Base-by-base conservation (phyloP, 2,329 filamentous ascomycete species). In the Chrysosporium keratinophilum region DNA sequence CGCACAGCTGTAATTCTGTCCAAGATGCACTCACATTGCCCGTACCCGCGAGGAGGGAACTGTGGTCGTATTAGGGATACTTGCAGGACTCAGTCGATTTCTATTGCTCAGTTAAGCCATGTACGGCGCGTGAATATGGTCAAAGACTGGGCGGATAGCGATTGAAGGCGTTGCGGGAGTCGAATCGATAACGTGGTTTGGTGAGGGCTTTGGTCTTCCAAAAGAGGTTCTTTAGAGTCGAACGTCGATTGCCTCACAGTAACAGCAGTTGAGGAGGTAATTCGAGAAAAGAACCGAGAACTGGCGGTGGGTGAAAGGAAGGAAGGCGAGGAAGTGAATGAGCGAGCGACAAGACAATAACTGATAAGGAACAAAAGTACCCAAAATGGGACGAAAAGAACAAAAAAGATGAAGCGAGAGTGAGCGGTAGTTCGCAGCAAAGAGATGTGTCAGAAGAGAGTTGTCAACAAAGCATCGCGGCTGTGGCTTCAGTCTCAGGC, bases 321-420 rank as follows among this genome's bases (percentile, higher is more conserved):
- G 33, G 45, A 3, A 39, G 34, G 19, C 45, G 7, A 19, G 31
- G 31, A 17, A 34, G n/a, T 37, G 4, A 28, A 20, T 49, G 34
- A 49, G 34, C 46, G 46, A 49, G 34, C 39, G 46, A 49, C 46
- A 31, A 40, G 28, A 39, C 34, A 37, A 37, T n/a, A 37, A 37
- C 23, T 28, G 23, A 28, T 28, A 37, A 37, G n/a, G n/a, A n/a
- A n/a, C n/a, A n/a, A n/a, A n/a, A n/a, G 35, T 14, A 19, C 9
- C 11, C 19, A 9, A 39, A n/a, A 39, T 37, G n/a, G 14, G 10
- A 31, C 15, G 12, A 23, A 10, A 2, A 31, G 28, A 49, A 28
- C n/a, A 15, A 49, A 37, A n/a, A 11, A 31, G 23, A 28, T 11
- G 17, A 49, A 49, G 19, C 35, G 35, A 49, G 5, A 49, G 46